Evolutionary conservation across 495 filamentous ascomycete genomes (phyloP), one percentile per base, ranked within the genome.

Genomic region (Recurvomyces mirabilis): DNA sequence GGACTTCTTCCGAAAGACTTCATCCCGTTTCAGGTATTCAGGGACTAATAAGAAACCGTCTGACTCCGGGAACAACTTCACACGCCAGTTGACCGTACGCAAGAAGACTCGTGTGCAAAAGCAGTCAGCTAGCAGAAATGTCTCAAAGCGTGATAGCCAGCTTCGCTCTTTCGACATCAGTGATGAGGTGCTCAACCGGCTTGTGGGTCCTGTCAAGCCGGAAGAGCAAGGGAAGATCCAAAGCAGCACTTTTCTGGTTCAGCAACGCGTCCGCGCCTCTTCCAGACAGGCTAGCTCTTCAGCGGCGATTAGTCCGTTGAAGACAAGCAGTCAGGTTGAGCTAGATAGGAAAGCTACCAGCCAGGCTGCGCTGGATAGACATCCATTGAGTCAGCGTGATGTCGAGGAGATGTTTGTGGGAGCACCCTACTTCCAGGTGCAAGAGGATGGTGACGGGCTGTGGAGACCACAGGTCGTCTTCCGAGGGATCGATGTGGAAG

Each of bases 371-470:
- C 24, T 12, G 6, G 43, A 48, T 14, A 17, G 19, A 11, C 5
- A 15, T 32, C 29, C 24, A 2, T 37, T 54, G 28, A 36, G 32
- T 5, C 2, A 17, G 39, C 22, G 30, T 6, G 46, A 54, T 24
- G n/a, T 54, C 3, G 19, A 38, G 5, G 35, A 19, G 12, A 54
- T 54, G 51, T 50, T 50, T 25, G 14, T 40, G 3, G 51, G 51
- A 19, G 51, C 51, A 15, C 51, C 46, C 9, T 46, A 50, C 29
- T 50, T 54, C 41, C 17, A 17, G 3, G 42, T 46, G 1, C 20
- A 30, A 22, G 36, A 47, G n/a, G 22, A 25, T 23, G n/a, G 19
- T 2, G 34, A 29, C 2, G 41, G 37, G 0, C 4, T 12, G 12
- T 46, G 24, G 21, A 41, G 30, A 10, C 41, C 46, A 17, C 28